Base-by-base conservation (phyloP, 2,329 filamentous ascomycete species). In the Seiridium unicorne region DNA sequence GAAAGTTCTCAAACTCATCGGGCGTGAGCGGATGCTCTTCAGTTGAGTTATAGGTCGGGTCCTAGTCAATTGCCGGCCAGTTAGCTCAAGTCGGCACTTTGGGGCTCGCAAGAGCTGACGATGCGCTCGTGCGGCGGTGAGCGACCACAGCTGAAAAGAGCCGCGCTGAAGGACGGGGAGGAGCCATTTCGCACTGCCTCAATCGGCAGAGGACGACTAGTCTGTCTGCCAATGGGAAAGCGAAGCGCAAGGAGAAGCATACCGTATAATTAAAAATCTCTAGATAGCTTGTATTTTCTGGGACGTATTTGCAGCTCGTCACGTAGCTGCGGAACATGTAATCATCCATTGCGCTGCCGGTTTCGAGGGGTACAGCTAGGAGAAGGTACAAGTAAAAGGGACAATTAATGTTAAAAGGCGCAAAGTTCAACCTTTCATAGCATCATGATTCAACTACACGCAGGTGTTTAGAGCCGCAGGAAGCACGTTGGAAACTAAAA, bases 191-290 rank as follows among this genome's bases (percentile, higher is more conserved):
- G n/a, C 35, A 53, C 31, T 13, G 11, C 49, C 13, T 34, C 36
- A 44, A 35, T 44, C 26, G 35, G 53, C 18, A 26, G 18, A 26
- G 18, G 18, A 26, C 18, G 18, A 26, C 34, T 18, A n/a, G 13
- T 5, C 10, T 40, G 35, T 11, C 34, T 8, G 18, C 53, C 32
- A 57, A 32, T 47, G 10, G 55, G 42, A 35, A 57, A 8, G n/a
- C 36, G 42, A 40, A 34, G 31, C 42, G 4, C 9, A 31, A 35
- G 31, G 31, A 31, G 44, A 57, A 62, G 58, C 81, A 63, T 70
- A 86, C 84, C 68, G 83, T 81, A 65, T 85, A 87, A 64, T 86
- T 87, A 66, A 84, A 78, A 44, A 86, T 83, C 69, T 87, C 82
- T 32, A 87, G 64, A 68, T 84, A 87, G 63, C 74, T 79, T 18